A percentile compares a stretch with the other conserved stretches of the same genome.
These are phyloP conservation scores for Symbiodinium pilosum DNA, from an alignment of 73 alveolate species.

Conservation along the genomic window DNA sequence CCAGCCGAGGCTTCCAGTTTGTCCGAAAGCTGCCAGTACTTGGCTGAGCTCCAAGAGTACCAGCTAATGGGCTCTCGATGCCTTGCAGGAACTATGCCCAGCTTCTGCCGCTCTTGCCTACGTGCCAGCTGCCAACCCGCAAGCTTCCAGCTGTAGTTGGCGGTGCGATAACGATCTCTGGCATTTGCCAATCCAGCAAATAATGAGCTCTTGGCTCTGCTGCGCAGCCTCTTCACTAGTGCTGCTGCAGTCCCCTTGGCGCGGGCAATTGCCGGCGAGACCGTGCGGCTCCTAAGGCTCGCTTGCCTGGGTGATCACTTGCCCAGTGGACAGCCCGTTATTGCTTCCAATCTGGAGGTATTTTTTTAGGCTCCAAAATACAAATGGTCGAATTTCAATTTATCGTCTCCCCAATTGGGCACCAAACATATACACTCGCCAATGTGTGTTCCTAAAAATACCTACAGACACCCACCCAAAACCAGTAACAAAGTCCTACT, in stretches of 20 bases:
- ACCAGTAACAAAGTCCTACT: too few species aligned
- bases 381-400: too few species aligned
- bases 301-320: neutral
- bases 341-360: too few species aligned
- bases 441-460: too few species aligned
- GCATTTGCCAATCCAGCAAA: neutral
- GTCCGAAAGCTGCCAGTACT: conserved; percentile 77
- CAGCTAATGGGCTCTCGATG: conserved; percentile 19
- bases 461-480: too few species aligned
- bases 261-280: neutral
- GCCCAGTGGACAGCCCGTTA: too few species aligned
- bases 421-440: too few species aligned
- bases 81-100: conserved; percentile 22
- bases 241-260: conserved; percentile 37
- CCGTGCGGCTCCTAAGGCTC: neutral
- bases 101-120: conserved; percentile 80
- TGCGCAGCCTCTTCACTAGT: conserved; percentile 28
- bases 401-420: too few species aligned
- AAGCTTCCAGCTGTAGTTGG: conserved; percentile 88
- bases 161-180: conserved; percentile 39
- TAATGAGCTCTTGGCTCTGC: conserved; percentile 10
- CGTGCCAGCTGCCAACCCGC: conserved; percentile 91
- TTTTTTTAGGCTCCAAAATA: too few species aligned
- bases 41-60: conserved; percentile 85
- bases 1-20: conserved; percentile 64